These are phyloP conservation scores for Venturia carpophila DNA, from an alignment of 2,329 filamentous ascomycete genomes.

Conservation along the genomic window DNA sequence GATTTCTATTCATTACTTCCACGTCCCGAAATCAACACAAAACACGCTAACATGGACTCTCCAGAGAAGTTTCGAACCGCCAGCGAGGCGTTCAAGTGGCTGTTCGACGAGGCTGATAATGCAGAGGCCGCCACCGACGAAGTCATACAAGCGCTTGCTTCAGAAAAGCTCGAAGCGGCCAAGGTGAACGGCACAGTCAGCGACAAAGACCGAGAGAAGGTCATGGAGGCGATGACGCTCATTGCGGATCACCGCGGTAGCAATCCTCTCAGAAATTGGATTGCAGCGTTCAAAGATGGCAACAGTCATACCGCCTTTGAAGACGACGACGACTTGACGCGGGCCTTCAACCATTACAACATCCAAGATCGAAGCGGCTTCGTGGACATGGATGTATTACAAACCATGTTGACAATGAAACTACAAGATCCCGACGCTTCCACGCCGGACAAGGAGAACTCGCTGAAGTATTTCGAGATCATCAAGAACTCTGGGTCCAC, in stretches of 20 bases:
- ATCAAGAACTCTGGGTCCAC: conserved; percentile 7
- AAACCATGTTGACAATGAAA: conserved; percentile 18
- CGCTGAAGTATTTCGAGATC: conserved; percentile 11
- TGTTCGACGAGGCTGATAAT: neutral
- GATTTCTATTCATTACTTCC: neutral
- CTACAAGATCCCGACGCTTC: conserved; percentile 4
- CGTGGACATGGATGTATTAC: conserved; percentile 39
- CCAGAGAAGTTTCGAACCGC: conserved; percentile 48
- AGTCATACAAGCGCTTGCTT: conserved; percentile 11
- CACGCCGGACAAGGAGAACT: conserved; percentile 17
- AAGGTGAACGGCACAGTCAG: conserved; percentile 28
- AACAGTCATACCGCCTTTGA: conserved; percentile 42
- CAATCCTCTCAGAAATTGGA: conserved; percentile 43
- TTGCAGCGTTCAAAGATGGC: conserved; percentile 37
- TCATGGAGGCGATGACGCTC: conserved; percentile 46
- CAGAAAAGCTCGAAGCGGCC: conserved; percentile 23
- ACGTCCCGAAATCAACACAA: neutral
- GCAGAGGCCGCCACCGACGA: conserved; percentile 11
- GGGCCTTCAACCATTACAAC: conserved; percentile 34
- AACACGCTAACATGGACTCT: conserved; percentile 12
- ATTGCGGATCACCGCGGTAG: conserved; percentile 55
- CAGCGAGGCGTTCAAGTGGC: conserved; percentile 45
- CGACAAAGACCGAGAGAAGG: conserved; percentile 41
- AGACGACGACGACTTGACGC: conserved; percentile 33
- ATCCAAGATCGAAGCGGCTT: conserved; percentile 46